A percentile compares a stretch with the other conserved stretches of the same genome.
These are phyloP conservation scores for Aspergillus tamarii DNA, from an alignment of 2,329 filamentous ascomycete genomes.

Conservation along the genomic window DNA sequence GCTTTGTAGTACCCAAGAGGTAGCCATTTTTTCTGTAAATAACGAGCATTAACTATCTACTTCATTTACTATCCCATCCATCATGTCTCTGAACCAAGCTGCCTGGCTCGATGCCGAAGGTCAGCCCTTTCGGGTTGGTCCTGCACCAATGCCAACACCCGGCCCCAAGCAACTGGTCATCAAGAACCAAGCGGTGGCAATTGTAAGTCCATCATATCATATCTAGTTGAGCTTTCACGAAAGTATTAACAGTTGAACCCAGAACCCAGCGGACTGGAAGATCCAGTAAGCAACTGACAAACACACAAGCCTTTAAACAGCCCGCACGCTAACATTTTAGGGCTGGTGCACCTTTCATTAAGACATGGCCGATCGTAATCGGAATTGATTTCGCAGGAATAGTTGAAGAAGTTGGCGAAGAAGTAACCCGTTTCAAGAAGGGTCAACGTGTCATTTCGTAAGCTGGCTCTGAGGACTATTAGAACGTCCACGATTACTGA, in stretches of 20 bases:
- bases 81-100: conserved; percentile 1
- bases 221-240: background rate
- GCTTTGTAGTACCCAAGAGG: no score
- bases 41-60: no score
- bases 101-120: background rate
- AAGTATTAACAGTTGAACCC: background rate
- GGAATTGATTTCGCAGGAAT: conserved; percentile 1
- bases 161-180: background rate
- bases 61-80: background rate
- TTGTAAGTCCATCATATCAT: background rate
- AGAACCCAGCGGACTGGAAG: conserved; percentile 5
- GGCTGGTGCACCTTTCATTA: background rate
- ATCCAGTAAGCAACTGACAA: background rate
- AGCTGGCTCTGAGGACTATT: background rate
- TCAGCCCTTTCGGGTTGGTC: background rate
- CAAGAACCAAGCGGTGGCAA: background rate
- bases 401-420: conserved; percentile 2
- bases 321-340: background rate
- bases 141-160: conserved; percentile 1
- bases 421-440: conserved; percentile 2
- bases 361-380: background rate
- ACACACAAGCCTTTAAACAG: background rate
- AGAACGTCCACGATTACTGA: background rate
- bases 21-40: no score
- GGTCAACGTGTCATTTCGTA: conserved; percentile 5